phyloP scores from a whole-genome alignment of 169 alveolate species.

The Amoebophrya sp. region DNA sequence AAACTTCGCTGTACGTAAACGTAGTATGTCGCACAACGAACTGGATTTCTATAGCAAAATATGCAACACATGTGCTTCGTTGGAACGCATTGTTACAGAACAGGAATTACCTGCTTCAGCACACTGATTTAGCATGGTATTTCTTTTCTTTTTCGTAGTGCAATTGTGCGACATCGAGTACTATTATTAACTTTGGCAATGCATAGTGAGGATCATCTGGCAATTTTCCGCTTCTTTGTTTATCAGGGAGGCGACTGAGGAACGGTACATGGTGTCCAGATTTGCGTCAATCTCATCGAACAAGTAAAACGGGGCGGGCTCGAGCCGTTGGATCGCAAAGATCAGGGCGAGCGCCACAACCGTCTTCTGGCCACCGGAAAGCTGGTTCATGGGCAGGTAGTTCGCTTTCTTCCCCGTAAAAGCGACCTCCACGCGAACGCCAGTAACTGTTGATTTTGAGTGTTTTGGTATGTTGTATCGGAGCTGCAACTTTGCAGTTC shows the following conservation, averaged over 20 bases:
- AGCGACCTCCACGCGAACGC: conserved; percentile 26
- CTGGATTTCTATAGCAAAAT: no score
- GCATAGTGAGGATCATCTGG: neutral
- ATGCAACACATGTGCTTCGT: no score
- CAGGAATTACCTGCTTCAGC: no score
- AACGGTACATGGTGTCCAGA: conserved; percentile 48
- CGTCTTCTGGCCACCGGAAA: conserved; percentile 53
- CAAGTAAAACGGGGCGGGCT: conserved; percentile 52
- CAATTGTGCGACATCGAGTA: no score
- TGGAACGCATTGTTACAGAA: no score
- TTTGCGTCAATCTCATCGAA: conserved; percentile 54
- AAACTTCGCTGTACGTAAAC: no score
- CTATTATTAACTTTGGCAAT: no score
- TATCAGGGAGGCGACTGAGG: neutral
- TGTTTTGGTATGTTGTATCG: no score
- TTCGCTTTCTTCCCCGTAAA: neutral
- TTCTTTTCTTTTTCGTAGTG: no score
- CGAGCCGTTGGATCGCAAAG: conserved; percentile 49
- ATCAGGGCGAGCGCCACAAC: conserved; percentile 52
- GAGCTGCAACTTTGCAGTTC: no score
- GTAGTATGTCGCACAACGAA: no score
- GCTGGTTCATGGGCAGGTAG: conserved; percentile 14
- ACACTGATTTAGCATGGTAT: no score
- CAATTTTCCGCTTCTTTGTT: conserved; percentile 9
- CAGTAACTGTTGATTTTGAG: neutral